phyloP scores from a whole-genome alignment of 306 rosid species.

The Trifolium pratense region DNA sequence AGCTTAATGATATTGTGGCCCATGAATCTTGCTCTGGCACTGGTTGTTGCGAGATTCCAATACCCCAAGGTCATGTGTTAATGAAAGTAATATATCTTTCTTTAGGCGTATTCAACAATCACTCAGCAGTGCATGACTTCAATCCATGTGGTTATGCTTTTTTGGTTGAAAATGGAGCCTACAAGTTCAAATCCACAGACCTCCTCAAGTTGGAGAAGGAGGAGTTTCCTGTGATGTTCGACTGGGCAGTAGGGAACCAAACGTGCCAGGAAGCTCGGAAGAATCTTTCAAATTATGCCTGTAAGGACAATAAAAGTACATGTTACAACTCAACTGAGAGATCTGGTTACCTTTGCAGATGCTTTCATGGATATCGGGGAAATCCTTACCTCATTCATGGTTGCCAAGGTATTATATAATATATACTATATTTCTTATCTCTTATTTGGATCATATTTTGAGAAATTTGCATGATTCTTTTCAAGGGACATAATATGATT shows the following conservation, averaged over 20 bases:
- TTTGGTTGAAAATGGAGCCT: slow-evolving; percentile 2
- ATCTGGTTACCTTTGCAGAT: slow-evolving; percentile 1
- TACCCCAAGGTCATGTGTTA: background rate
- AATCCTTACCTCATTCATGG: slow-evolving; percentile 8
- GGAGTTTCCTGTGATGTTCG: background rate
- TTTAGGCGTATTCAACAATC: background rate
- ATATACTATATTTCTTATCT: background rate
- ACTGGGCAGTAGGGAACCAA: slow-evolving; percentile 2
- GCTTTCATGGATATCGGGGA: background rate
- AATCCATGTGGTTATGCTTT: background rate
- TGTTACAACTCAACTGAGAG: background rate
- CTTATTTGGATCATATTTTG: too few species aligned
- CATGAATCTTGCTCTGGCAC: background rate
- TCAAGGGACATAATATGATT: background rate
- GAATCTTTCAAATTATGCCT: background rate
- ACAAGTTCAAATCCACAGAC: background rate
- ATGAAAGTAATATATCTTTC: background rate
- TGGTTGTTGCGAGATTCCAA: background rate
- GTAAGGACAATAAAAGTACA: background rate
- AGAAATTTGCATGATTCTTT: background rate
- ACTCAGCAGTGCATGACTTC: background rate
- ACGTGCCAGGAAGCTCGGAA: slow-evolving; percentile 4
- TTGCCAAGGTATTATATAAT: background rate
- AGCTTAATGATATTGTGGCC: background rate
- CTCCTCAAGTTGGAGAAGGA: background rate